These are phyloP conservation scores for Stephania cephalantha DNA, from an alignment of 164 flowering plant species.

Conservation along the genomic window DNA sequence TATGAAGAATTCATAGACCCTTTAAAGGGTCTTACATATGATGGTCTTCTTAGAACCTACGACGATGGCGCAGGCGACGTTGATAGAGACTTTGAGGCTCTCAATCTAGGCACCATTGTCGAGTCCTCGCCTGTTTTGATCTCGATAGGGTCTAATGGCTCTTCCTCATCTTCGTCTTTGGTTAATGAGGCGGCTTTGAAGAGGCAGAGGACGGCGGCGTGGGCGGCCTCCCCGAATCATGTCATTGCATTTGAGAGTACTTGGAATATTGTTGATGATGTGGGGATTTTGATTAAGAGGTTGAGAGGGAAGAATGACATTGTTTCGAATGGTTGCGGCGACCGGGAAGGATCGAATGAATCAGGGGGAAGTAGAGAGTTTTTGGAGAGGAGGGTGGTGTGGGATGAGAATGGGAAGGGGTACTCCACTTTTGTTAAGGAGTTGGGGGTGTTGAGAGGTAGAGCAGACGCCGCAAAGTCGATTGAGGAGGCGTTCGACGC, in stretches of 20 bases:
- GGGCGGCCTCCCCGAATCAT: conserved; percentile 88
- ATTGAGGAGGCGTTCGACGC: conserved; percentile 90
- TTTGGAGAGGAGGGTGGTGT: conserved; percentile 49
- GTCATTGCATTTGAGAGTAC: conserved; percentile 88
- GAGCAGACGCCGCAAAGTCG: conserved; percentile 73
- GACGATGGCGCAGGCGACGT: conserved; percentile 99
- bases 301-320: conserved; percentile 42
- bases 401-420: conserved; percentile 78
- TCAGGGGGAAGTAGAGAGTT: conserved; percentile 63
- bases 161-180: conserved; percentile 46
- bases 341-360: conserved; percentile 94
- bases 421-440: conserved; percentile 68
- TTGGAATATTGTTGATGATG: conserved; percentile 88
- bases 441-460: conserved; percentile 56
- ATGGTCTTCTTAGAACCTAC: conserved; percentile 80
- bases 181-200: conserved; percentile 56
- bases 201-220: conserved; percentile 72
- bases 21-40: conserved; percentile 67
- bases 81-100: conserved; percentile 89
- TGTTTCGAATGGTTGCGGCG: conserved; percentile 54
- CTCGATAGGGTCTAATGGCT: conserved; percentile 29
- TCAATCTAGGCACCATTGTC: conserved; percentile 43
- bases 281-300: conserved; percentile 80
- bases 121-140: conserved; percentile 14
- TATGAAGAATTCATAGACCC: conserved; percentile 85